Evolutionary conservation across 2,329 filamentous ascomycete species (phyloP), one percentile per base, ranked within the genome.

Genomic region (Thermothelomyces thermophilus): DNA sequence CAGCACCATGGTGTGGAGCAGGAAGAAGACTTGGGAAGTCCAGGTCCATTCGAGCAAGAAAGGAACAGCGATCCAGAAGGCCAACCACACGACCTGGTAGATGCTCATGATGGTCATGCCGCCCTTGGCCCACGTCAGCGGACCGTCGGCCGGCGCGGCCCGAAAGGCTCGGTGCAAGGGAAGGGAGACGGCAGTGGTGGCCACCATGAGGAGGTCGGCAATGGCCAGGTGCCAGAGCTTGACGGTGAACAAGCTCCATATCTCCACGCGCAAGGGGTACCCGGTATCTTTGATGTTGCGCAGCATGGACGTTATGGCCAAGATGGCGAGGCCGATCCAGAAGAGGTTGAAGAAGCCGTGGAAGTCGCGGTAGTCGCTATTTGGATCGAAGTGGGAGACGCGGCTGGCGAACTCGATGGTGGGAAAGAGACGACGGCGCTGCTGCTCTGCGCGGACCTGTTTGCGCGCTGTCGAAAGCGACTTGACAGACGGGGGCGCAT

Each of bases 331-430:
- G 9, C 89, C 89, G 57, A 98, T 91, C 93, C 93, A 98, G 71
- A 98, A 98, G 33, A 98, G 79, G 47, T 93, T 88, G 71, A 96
- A 98, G 77, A 98, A 98, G 64, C 93, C 93, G 61, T 89, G 83
- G 66, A 98, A 98, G 68, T 98, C 90, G 62, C 83, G 83, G 66
- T 97, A 90, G 62, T 95, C 90, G 68, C 87, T 95, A 43, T 81
- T 78, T 0, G 90, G 90, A 64, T 98, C 93, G 65, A 98, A 95
- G 70, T 98, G 91, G 16, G 91, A 97, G 19, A 97, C 84, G 50
- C 93, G 86, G 53, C 86, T 84, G 35, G 87, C 80, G 70, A 91
- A 98, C 62, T 95, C 87, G 64, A 95, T 90, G 19, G 87, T 93
- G 19, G 94, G 91, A 66, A 97, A 98, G 58, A 96, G 75, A 59